These are phyloP conservation scores for Peziza echinospora DNA, from an alignment of 495 filamentous ascomycete species.

Conservation along the genomic window DNA sequence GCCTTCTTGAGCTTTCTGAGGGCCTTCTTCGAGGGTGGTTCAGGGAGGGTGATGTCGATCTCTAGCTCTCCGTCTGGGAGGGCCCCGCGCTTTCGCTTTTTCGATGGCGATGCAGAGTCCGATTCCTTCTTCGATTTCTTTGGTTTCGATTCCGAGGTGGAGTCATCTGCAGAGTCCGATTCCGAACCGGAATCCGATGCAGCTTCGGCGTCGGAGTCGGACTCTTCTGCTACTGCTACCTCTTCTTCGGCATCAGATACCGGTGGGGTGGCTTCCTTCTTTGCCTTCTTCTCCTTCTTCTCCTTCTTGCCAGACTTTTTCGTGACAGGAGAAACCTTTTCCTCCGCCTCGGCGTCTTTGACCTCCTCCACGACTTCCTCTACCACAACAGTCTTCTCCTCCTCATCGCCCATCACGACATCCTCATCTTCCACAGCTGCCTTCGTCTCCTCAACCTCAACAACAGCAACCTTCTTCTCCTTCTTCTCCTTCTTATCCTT, in stretches of 20 bases:
- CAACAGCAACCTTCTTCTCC: no score
- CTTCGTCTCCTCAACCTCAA: not conserved
- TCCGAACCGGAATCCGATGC: not conserved
- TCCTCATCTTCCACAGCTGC: not conserved
- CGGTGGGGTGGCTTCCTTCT: constrained; percentile 1
- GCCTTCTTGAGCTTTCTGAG: constrained; percentile 56
- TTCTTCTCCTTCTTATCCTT: no score
- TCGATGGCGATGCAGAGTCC: constrained; percentile 22
- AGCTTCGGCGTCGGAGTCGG: not conserved
- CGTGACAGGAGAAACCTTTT: not conserved
- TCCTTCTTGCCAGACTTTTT: not conserved
- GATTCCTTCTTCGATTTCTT: not conserved
- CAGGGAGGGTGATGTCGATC: constrained; percentile 67
- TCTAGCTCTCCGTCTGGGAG: constrained; percentile 42
- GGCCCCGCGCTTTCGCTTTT: constrained; percentile 46
- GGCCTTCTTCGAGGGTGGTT: constrained; percentile 85
- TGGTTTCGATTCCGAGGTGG: not conserved
- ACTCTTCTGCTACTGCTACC: no score
- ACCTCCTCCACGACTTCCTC: no score
- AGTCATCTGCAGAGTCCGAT: not conserved
- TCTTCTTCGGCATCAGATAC: not conserved
- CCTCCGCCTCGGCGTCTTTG: not conserved
- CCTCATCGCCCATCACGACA: no score
- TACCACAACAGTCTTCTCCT: no score
- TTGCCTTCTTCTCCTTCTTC: constrained; percentile 4